A percentile compares a stretch with the other conserved stretches of the same genome.
phyloP scores from a whole-genome alignment of 2,329 filamentous ascomycete species.

The Colletotrichum viniferum region DNA sequence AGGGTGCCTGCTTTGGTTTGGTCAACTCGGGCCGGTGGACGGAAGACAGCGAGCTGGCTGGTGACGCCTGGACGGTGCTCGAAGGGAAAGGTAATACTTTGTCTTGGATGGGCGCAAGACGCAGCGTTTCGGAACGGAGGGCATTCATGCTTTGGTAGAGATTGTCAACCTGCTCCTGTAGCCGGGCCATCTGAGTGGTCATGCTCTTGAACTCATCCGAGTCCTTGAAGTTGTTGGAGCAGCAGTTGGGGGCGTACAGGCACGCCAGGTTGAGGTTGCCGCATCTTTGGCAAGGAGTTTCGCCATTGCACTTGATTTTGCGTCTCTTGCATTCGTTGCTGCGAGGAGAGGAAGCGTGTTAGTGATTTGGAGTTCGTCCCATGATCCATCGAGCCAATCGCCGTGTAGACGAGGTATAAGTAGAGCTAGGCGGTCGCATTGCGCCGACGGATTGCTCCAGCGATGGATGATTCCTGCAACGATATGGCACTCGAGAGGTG shows the following conservation, averaged over 20 bases:
- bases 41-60: slow-evolving; percentile 48
- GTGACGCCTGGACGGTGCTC: slow-evolving; percentile 43
- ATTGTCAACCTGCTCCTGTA: slow-evolving; percentile 85
- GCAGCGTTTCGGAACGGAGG: slow-evolving; percentile 62
- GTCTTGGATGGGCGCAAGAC: slow-evolving; percentile 49
- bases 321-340: slow-evolving; percentile 78
- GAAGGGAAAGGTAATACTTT: slow-evolving; percentile 38
- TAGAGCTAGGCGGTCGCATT: background rate
- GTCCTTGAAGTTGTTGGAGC: slow-evolving; percentile 83
- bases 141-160: slow-evolving; percentile 75
- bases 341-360: background rate
- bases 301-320: slow-evolving; percentile 77
- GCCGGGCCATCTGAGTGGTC: slow-evolving; percentile 71
- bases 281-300: slow-evolving; percentile 70
- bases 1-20: slow-evolving; percentile 65
- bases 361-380: background rate
- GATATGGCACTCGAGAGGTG: background rate
- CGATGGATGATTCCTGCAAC: background rate
- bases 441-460: background rate
- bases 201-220: slow-evolving; percentile 89
- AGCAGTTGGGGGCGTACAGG: slow-evolving; percentile 70
- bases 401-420: background rate
- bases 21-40: slow-evolving; percentile 48
- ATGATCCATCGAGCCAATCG: background rate
- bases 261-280: slow-evolving; percentile 71